phyloP scores from a whole-genome alignment of 768 basidiomycete genomes.

The Hericium alpestre region DNA sequence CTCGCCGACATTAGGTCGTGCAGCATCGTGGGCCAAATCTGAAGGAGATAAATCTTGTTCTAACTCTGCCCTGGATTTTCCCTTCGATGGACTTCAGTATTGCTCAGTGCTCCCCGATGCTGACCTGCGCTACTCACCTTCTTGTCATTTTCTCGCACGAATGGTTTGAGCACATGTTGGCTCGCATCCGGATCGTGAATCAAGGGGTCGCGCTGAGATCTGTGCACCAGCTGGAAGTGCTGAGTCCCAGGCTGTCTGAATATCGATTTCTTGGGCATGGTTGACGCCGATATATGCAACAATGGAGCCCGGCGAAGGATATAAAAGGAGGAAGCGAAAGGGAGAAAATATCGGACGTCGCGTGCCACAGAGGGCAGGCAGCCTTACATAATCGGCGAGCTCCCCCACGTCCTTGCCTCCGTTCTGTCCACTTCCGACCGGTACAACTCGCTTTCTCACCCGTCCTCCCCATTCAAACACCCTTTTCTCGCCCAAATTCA shows the following conservation, averaged over 20 bases:
- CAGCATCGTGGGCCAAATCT: constrained; percentile 34
- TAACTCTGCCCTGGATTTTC: constrained; percentile 74
- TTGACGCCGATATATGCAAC: neutral
- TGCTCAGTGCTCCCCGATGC: neutral
- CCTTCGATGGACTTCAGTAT: constrained; percentile 29
- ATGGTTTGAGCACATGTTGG: constrained; percentile 78
- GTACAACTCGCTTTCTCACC: neutral
- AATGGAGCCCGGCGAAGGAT: neutral
- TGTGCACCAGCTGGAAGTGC: constrained; percentile 95
- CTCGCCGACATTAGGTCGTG: constrained; percentile 63
- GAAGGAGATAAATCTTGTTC: constrained; percentile 46
- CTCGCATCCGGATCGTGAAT: constrained; percentile 88
- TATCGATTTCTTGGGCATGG: constrained; percentile 73
- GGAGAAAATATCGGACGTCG: neutral
- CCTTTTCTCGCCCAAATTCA: neutral
- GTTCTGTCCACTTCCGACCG: neutral
- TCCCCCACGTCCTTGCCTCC: neutral
- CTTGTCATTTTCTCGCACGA: constrained; percentile 62
- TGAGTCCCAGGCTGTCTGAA: constrained; percentile 83
- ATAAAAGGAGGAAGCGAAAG: neutral
- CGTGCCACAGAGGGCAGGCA: neutral
- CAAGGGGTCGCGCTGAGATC: constrained; percentile 91
- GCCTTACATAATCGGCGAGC: neutral
- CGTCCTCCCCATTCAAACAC: neutral
- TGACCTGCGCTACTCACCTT: constrained; percentile 33